These are phyloP conservation scores for Torulaspora globosa DNA, from an alignment of 1,139 yeast species.

Conservation along the genomic window DNA sequence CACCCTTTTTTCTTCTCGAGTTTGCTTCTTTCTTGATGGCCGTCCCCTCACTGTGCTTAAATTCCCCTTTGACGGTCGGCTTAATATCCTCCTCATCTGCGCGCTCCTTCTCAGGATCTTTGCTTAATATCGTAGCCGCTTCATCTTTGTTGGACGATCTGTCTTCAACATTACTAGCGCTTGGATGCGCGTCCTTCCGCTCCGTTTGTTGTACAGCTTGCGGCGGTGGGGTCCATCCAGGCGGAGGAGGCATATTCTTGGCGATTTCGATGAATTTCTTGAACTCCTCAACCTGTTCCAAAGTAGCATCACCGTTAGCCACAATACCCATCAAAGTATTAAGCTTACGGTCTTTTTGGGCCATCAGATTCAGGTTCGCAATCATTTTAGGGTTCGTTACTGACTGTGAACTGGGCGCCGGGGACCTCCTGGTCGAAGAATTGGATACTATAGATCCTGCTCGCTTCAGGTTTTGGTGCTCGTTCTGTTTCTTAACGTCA, in stretches of 20 bases:
- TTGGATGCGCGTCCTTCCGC: not conserved
- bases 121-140: not conserved
- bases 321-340: conserved; percentile 74
- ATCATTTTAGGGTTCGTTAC: conserved; percentile 76
- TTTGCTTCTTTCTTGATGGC: not conserved
- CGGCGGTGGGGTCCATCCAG: conserved; percentile 34
- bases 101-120: not conserved
- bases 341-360: conserved; percentile 63
- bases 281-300: conserved; percentile 66
- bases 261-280: conserved; percentile 78
- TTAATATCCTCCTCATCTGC: not conserved
- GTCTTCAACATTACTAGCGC: not conserved
- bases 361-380: conserved; percentile 74
- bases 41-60: not conserved
- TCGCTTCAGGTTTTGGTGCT: conserved; percentile 17
- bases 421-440: conserved; percentile 7
- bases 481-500: conserved; percentile 21
- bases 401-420: conserved; percentile 16
- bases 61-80: not conserved
- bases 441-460: conserved; percentile 11
- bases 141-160: not conserved
- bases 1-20: conserved; percentile 17
- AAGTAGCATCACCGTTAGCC: conserved; percentile 73
- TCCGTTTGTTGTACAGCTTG: not conserved
- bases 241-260: conserved; percentile 62